Percentiles rank a stretch among this genome's conserved stretches.
Conservation (phyloP, 805 yeast species). For the Pichia eremophila region DNA sequence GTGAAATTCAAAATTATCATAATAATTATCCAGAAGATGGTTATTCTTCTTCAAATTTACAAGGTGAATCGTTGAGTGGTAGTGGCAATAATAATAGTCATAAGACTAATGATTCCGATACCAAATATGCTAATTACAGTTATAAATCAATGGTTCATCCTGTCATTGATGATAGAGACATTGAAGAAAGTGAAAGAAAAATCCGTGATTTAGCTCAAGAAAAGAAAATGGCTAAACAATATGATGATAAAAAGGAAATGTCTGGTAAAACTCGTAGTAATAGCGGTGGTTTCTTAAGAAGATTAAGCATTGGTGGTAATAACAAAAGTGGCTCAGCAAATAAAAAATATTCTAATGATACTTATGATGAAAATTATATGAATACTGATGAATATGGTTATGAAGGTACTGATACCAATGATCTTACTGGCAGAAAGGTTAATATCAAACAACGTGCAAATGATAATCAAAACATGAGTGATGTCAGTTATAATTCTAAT, state of each 20-base stretch:
- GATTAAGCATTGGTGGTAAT: constrained; percentile 1
- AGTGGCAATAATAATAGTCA: too few species aligned
- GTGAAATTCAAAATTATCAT: not conserved
- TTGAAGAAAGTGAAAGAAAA: constrained; percentile 6
- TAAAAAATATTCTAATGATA: not conserved
- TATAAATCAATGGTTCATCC: constrained; percentile 24
- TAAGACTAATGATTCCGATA: too few species aligned
- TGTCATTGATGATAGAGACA: constrained; percentile 14
- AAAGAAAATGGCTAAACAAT: not conserved
- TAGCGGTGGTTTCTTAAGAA: constrained; percentile 3
- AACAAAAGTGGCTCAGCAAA: not conserved
- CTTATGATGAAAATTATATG: not conserved
- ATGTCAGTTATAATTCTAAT: too few species aligned
- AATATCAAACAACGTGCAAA: not conserved
- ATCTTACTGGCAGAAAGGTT: not conserved
- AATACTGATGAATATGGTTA: not conserved
- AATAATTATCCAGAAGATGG: not conserved
- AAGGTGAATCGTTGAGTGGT: not conserved
- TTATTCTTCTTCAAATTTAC: not conserved
- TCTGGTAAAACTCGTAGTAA: not conserved
- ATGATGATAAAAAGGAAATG: not conserved
- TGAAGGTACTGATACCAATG: not conserved
- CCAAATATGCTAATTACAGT: constrained; percentile 10
- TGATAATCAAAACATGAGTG: too few species aligned
- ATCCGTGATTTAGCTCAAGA: not conserved